Percentiles rank a stretch among this genome's conserved stretches.
phyloP scores from a whole-genome alignment of 257 asterid genomes.

The Scutellaria galericulata region DNA sequence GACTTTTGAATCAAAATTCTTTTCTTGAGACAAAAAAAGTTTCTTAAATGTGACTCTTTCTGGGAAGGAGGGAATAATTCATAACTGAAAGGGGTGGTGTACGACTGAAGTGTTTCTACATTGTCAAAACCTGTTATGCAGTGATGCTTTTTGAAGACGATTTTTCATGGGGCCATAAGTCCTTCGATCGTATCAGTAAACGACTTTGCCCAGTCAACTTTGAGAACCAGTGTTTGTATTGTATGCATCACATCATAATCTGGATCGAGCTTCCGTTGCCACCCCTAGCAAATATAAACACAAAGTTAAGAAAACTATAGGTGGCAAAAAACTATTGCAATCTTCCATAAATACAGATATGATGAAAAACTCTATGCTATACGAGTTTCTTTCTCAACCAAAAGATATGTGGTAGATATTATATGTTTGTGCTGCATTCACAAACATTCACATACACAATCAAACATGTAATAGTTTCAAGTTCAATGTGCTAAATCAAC shows the following conservation, averaged over 20 bases:
- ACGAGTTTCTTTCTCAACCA: background rate
- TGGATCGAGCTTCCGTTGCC: conserved; percentile 67
- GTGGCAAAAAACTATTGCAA: background rate
- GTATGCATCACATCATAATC: conserved; percentile 82
- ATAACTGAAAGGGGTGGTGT: conserved; percentile 33
- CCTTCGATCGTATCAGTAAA: conserved; percentile 61
- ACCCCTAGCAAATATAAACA: conserved; percentile 41
- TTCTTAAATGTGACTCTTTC: background rate
- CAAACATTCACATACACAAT: background rate
- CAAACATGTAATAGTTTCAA: background rate
- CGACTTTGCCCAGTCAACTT: conserved; percentile 89
- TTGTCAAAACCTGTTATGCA: conserved; percentile 27
- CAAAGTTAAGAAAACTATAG: background rate
- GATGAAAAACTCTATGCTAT: background rate
- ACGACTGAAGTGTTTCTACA: conserved; percentile 22
- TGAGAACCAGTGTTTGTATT: conserved; percentile 70
- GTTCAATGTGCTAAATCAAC: background rate
- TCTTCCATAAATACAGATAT: background rate
- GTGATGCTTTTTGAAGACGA: conserved; percentile 12
- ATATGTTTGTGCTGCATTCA: background rate
- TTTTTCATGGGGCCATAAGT: conserved; percentile 71
- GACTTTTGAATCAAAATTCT: no score
- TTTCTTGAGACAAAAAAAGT: no score
- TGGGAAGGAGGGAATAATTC: conserved; percentile 19
- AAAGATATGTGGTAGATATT: background rate